phyloP scores from a whole-genome alignment of 495 filamentous ascomycete species.

The Lineolata rhizophorae region DNA sequence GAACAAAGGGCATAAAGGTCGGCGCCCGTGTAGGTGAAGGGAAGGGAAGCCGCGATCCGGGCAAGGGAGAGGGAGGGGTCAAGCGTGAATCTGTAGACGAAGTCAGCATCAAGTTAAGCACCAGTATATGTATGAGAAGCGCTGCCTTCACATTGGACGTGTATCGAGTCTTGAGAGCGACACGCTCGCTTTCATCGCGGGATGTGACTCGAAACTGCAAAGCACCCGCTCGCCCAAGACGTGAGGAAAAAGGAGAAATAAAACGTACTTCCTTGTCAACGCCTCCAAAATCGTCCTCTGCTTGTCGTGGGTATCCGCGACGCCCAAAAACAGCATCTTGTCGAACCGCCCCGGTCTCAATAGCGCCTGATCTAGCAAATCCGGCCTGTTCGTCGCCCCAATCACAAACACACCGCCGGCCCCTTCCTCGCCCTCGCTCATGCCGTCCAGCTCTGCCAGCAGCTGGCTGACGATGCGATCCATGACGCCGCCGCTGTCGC shows the following conservation, averaged over 20 bases:
- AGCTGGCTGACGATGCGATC: conserved; percentile 94
- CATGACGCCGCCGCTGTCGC: conserved; percentile 96
- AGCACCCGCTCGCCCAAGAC: conserved; percentile 2
- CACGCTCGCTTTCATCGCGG: no score
- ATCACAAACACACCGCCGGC: conserved; percentile 85
- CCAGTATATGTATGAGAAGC: not conserved
- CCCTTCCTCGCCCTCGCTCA: conserved; percentile 80
- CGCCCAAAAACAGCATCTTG: conserved; percentile 95
- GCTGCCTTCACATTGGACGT: no score
- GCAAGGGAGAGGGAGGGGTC: conserved; percentile 51
- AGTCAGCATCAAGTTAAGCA: conserved; percentile 5
- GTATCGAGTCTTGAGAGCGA: no score
- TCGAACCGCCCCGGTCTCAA: conserved; percentile 86
- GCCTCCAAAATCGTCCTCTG: conserved; percentile 88
- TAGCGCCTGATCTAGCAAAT: conserved; percentile 78
- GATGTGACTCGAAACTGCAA: no score
- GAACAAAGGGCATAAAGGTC: conserved; percentile 94
- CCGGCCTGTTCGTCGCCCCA: conserved; percentile 86
- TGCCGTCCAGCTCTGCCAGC: conserved; percentile 86
- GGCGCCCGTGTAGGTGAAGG: conserved; percentile 92
- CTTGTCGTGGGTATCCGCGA: conserved; percentile 92
- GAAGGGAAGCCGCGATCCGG: conserved; percentile 51
- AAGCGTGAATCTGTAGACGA: conserved; percentile 46
- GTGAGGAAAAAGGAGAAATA: not conserved
- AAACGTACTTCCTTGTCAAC: conserved; percentile 64